These are phyloP conservation scores for Suillus paluster DNA, from an alignment of 768 basidiomycete genomes.

Conservation along the genomic window DNA sequence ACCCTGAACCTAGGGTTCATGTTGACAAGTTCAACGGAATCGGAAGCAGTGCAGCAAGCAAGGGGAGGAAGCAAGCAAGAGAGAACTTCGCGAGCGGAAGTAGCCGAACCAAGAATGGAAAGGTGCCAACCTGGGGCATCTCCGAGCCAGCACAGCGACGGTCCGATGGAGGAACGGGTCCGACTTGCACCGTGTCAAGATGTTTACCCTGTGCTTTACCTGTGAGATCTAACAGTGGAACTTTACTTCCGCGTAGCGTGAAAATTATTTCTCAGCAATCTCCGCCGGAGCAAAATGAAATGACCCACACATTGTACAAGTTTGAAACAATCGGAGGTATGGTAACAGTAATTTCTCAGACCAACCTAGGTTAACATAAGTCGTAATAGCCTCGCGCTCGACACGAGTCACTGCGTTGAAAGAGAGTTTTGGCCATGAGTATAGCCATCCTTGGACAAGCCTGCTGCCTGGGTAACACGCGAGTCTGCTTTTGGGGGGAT, in stretches of 20 bases:
- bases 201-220: background rate
- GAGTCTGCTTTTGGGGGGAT: constrained; percentile 30
- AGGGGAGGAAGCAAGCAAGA: constrained; percentile 7
- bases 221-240: constrained; percentile 2
- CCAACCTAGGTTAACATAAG: constrained; percentile 8
- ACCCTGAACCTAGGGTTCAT: constrained; percentile 27
- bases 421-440: constrained; percentile 26
- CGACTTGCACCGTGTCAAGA: background rate
- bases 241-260: constrained; percentile 9
- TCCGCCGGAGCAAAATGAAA: constrained; percentile 24
- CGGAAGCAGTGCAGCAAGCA: constrained; percentile 15
- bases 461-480: constrained; percentile 30
- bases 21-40: constrained; percentile 10
- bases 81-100: constrained; percentile 21
- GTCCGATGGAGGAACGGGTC: constrained; percentile 13
- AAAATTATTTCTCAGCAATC: constrained; percentile 29
- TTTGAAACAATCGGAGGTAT: constrained; percentile 1
- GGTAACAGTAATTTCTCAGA: background rate
- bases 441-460: constrained; percentile 34
- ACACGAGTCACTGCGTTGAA: constrained; percentile 7
- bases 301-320: background rate
- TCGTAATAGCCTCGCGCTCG: constrained; percentile 3
- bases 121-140: too few species aligned
- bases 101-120: constrained; percentile 26
- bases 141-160: constrained; percentile 4